Percentiles rank a stretch among this genome's conserved stretches.
phyloP scores from a whole-genome alignment of 805 yeast species.

The Spathaspora sp. region DNA sequence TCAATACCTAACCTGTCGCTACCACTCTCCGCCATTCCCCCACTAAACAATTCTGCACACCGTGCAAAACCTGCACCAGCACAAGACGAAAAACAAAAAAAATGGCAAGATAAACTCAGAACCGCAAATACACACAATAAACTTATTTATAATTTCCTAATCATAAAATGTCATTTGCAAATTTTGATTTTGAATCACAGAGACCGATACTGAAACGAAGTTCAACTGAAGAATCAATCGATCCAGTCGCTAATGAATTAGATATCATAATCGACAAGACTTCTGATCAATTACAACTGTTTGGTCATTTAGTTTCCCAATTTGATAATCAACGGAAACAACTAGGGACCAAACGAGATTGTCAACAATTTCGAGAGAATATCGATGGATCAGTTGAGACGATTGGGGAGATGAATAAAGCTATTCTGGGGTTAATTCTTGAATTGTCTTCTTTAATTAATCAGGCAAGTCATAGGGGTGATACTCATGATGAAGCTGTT shows the following conservation, averaged over 20 bases:
- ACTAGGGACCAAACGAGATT: constrained; percentile 53
- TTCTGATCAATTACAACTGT: constrained; percentile 40
- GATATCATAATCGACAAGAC: constrained; percentile 32
- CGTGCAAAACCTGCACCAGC: no score
- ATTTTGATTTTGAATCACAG: constrained; percentile 50
- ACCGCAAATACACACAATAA: background rate
- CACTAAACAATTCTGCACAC: no score
- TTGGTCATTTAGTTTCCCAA: constrained; percentile 47
- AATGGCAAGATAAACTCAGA: background rate
- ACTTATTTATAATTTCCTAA: background rate
- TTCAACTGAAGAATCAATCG: background rate
- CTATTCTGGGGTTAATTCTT: constrained; percentile 27
- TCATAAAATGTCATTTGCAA: constrained; percentile 49
- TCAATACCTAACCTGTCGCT: no score
- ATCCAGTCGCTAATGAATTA: constrained; percentile 18
- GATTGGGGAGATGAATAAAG: constrained; percentile 24
- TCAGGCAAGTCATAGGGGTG: constrained; percentile 9
- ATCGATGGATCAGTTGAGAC: constrained; percentile 33
- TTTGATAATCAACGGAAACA: constrained; percentile 47
- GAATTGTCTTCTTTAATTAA: constrained; percentile 25
- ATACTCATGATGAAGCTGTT: constrained; percentile 2
- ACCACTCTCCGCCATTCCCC: no score
- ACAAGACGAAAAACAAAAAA: no score
- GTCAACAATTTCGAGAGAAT: constrained; percentile 26
- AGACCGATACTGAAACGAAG: constrained; percentile 10